Evolutionary conservation across 2,329 filamentous ascomycete genomes (phyloP), one percentile per base, ranked within the genome.

Genomic region (Colletotrichum sp.): DNA sequence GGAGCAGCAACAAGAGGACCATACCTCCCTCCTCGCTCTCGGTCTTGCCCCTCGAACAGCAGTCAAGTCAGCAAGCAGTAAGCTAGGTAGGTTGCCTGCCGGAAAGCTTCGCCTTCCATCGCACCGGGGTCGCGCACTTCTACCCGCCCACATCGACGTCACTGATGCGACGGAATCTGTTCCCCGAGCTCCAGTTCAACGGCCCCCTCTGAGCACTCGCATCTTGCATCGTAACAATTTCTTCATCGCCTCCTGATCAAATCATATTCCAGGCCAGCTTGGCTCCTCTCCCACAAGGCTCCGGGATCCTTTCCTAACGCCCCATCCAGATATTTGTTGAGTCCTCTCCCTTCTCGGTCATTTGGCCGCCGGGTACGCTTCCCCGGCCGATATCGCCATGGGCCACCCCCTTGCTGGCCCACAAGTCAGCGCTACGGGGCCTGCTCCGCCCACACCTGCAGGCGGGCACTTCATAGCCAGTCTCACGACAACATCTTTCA

Each of bases 91-190:
- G 59, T 65, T 63, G 55, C 65, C 66, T 57, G 68, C 71, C 67
- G 59, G 66, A 62, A 28, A 28, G 34, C 34, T 34, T 8, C 30
- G 21, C 52, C 21, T n/a, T 24, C 16, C 32, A 32, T 34, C 24
- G 7, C 52, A 5, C 21, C 59, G 36, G 63, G 63, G 36, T 36
- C 24, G 62, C 62, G 62, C 52, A 71, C 34, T 72, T 44, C 68
- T 62, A n/a, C 68, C 68, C 68, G 52, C 68, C 68, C 68, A 39
- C 68, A 63, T 72, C 68, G 55, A 75, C 72, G 72, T 75, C 72
- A 75, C 68, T 26, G 39, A 49, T 63, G 24, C 36, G 6, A 67
- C 30, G 32, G 32, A 39, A 39, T 21, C 62, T 64, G 32, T 34
- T 34, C 32, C 32, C 62, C 10, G 21, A 64, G 28, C 62, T 39